A percentile compares a stretch with the other conserved stretches of the same genome.
These are phyloP conservation scores for Rhizophora apiculata DNA, from an alignment of 345 rosid species.

Conservation along the genomic window DNA sequence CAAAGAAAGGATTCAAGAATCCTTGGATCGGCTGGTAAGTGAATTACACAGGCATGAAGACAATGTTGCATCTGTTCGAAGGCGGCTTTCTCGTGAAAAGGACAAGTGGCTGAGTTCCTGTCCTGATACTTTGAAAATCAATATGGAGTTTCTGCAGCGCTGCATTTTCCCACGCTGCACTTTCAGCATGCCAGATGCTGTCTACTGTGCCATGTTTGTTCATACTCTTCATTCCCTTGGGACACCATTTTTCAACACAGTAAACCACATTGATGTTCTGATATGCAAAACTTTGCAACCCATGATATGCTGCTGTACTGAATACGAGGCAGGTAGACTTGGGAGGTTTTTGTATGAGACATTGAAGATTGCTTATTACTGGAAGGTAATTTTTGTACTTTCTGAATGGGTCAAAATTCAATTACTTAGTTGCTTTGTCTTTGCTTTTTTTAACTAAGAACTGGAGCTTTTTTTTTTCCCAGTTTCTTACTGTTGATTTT, in stretches of 20 bases:
- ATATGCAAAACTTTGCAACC: conserved; percentile 98
- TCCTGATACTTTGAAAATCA: conserved; percentile 95
- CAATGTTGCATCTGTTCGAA: conserved; percentile 86
- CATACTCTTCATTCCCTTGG: conserved; percentile 96
- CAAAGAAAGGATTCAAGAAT: conserved; percentile 98
- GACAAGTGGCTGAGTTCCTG: conserved; percentile 98
- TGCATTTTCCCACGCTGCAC: conserved; percentile 99
- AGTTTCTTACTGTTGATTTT: conserved; percentile 14
- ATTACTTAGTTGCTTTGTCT: background rate
- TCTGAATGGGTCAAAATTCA: background rate
- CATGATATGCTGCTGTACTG: conserved; percentile 99
- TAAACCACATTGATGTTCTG: conserved; percentile 95
- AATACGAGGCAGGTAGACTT: conserved; percentile 95
- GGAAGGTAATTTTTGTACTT: conserved; percentile 60
- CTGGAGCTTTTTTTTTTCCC: background rate
- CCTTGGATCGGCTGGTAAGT: conserved; percentile 80
- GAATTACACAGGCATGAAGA: conserved; percentile 92
- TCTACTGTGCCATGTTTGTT: conserved; percentile 98
- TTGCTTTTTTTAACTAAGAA: conserved; percentile 6
- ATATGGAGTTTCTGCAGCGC: conserved; percentile 99
- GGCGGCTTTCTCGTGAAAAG: conserved; percentile 87
- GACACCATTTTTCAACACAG: conserved; percentile 97
- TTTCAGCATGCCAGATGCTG: conserved; percentile 99
- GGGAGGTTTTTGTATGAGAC: conserved; percentile 94
- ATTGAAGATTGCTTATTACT: conserved; percentile 86